Base-by-base conservation (phyloP, 345 rosid genomes). In the Atalantia buxifolia region DNA sequence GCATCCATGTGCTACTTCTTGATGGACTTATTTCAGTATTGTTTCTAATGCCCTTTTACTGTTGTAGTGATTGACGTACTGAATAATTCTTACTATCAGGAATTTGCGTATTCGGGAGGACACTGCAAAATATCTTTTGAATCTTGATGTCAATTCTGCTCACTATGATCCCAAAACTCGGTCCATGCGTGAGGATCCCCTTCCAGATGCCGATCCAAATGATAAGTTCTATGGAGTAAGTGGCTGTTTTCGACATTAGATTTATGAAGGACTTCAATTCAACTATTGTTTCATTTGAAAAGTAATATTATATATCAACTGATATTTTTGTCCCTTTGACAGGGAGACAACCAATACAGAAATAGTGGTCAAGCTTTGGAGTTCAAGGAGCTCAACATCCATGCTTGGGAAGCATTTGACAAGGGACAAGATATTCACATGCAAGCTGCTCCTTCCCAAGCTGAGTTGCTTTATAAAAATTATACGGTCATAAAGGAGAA, bases 121-220 rank as follows among this genome's bases (percentile, higher is more conserved):
- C 59, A 89, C 93, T 16, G 95, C 93, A 28, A 92, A 92, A 72
- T 92, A 91, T 79, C 83, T 91, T 36, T 77, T 92, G 64, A 93
- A 92, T 81, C 93, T 92, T 55, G 97, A 91, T 71, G 92, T 92
- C 9, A 86, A 91, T 79, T 92, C 97, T 10, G 92, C 97, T 10
- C 91, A 91, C 69, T 92, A 91, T 77, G 97, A 92, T 80, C 97
- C 97, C 7, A 92, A 92, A 82, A 89, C 94, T 16, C 87, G 97
- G 13, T 89, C 94, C 21, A 90, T 90, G 97, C 94, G 96, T 72
- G 95, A 93, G 78, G 97, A 93, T 84, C 97, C 95, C 38, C 93
- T 91, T 80, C 97, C 93, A 30, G 88, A 93, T 69, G 92, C 94
- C 6, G 97, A 93, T 86, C 94, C 95, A 13, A 88, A 91, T 71